A percentile compares a stretch with the other conserved stretches of the same genome.
Conservation (phyloP, 1,139 yeast genomes). For the Saccharomyces hybrid region DNA sequence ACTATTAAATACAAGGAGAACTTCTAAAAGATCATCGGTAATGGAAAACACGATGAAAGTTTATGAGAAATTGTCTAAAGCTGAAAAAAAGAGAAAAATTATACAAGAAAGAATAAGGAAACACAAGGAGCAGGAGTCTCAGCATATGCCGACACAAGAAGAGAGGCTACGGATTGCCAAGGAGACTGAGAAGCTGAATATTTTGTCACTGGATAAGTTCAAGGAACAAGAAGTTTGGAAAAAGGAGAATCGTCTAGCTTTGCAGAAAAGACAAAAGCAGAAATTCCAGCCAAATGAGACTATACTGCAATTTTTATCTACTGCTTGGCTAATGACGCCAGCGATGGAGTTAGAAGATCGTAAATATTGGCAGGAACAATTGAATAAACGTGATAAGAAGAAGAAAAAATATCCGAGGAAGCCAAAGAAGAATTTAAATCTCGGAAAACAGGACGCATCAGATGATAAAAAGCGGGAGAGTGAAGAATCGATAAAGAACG, state of each 20-base stretch:
- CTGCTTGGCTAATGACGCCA: slow-evolving; percentile 37
- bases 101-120: slow-evolving; percentile 30
- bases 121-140: slow-evolving; percentile 34
- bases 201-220: slow-evolving; percentile 63
- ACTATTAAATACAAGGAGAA: slow-evolving; percentile 48
- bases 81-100: slow-evolving; percentile 58
- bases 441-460: neutral
- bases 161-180: slow-evolving; percentile 79
- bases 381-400: slow-evolving; percentile 37
- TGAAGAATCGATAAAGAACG: slow-evolving; percentile 12
- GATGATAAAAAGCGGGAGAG: slow-evolving; percentile 17
- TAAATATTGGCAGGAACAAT: slow-evolving; percentile 33
- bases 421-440: slow-evolving; percentile 24
- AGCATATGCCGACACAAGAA: slow-evolving; percentile 68
- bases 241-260: slow-evolving; percentile 67
- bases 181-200: slow-evolving; percentile 73
- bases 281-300: slow-evolving; percentile 34
- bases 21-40: slow-evolving; percentile 74
- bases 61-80: slow-evolving; percentile 62
- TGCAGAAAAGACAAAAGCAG: slow-evolving; percentile 57
- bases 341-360: slow-evolving; percentile 46
- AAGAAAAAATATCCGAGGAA: slow-evolving; percentile 36
- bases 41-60: slow-evolving; percentile 72
- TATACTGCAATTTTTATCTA: slow-evolving; percentile 18
- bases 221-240: slow-evolving; percentile 80